Conservation (phyloP, 2,329 filamentous ascomycete species). For the Colletotrichum sp. region DNA sequence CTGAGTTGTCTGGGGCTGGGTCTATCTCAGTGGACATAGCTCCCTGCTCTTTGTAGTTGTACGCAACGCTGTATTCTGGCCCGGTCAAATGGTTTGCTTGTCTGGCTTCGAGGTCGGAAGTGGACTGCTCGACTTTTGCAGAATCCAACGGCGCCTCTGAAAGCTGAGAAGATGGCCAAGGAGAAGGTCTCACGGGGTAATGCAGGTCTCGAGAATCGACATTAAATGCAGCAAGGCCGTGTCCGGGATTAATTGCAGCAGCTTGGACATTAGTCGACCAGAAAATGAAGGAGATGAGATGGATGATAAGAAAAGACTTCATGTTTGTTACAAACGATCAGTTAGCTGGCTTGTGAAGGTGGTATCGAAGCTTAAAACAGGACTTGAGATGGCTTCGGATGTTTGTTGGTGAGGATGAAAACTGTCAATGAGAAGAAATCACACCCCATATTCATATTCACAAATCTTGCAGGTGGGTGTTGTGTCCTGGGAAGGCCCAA, state of each 20-base stretch:
- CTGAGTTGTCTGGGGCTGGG: background rate
- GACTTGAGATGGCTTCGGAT: background rate
- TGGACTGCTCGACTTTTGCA: background rate
- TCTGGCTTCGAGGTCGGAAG: background rate
- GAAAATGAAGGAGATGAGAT: background rate
- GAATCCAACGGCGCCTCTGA: background rate
- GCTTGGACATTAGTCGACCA: background rate
- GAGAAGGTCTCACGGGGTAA: too few relatives aligned
- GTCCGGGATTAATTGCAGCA: background rate
- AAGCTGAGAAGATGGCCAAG: background rate
- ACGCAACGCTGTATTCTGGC: background rate
- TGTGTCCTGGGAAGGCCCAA: background rate
- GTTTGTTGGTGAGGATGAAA: background rate
- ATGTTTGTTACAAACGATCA: background rate
- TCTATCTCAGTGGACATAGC: background rate
- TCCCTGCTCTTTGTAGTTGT: background rate
- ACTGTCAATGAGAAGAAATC: background rate
- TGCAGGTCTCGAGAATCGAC: background rate
- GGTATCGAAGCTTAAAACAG: background rate
- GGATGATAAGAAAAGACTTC: background rate
- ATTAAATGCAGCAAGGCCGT: background rate
- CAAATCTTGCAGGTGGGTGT: background rate
- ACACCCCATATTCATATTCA: background rate
- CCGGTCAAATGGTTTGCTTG: background rate
- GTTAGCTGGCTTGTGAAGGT: background rate